Base-by-base conservation (phyloP, 768 basidiomycete species). In the Mycena latifolia region DNA sequence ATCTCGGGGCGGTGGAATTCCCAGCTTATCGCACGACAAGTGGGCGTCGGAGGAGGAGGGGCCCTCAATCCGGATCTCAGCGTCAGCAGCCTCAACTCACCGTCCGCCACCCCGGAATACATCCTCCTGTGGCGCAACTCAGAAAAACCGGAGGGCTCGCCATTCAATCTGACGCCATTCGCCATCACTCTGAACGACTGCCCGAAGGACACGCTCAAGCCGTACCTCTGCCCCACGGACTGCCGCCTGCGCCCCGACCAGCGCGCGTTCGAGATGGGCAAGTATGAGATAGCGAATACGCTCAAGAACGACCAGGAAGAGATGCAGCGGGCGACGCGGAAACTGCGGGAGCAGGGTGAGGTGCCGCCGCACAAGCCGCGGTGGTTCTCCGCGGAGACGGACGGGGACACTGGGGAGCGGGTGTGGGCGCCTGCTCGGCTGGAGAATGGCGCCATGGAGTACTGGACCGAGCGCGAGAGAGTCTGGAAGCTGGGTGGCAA, bases 1-100 rank as follows among this genome's bases (percentile, higher is more conserved):
- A 95, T 98, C 52, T 96, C 96, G 0, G 96, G 96, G 6, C 87
- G 95, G 2, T 99, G 96, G 97, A 95, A 94, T 73, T 93, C 92
- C 47, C 96, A 98, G 74, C 88, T 99, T 37, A 90, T 99, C 57
- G 95, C 95, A 22, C 88, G 94, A 12, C 85, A 87, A 24, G 86
- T 88, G 10, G 91, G 91, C 12, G 83, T 84, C 3, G 86, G 86
- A 11, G 77, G 86, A 11, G 77, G 77, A 45, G 89, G 87, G 14
- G 83, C 81, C 45, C 83, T 95, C 15, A 85, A 91, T 59, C 95
- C 95, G 0, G 94, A 96, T 71, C 85, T 89, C 29, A 73, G 85
- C 3, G 78, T 94, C 50, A 77, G 81, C 17, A 79, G 80, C 33
- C 80, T 85, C 46, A 74, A 76, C 37, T 77, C 82, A n/a, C 77